A percentile compares a stretch with the other conserved stretches of the same genome.
phyloP scores from a whole-genome alignment of 2,329 filamentous ascomycete species.

The Kalmusia sp. region DNA sequence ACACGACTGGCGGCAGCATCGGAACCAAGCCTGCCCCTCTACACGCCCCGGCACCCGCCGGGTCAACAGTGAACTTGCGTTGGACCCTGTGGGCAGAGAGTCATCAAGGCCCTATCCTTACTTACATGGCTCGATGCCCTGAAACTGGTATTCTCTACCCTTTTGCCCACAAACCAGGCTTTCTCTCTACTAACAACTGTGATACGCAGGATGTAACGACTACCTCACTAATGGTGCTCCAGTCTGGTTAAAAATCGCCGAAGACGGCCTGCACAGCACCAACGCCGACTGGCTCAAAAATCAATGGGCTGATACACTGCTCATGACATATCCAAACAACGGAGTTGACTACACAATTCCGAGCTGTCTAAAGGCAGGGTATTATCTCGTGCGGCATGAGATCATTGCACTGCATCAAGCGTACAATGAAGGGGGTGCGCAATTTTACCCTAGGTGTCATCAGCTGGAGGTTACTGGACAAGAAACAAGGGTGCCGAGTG shows the following conservation, averaged over 20 bases:
- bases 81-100: slow-evolving; percentile 57
- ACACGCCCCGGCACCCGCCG: slow-evolving; percentile 60
- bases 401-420: slow-evolving; percentile 58
- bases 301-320: slow-evolving; percentile 41
- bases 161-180: too few relatives aligned
- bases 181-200: too few relatives aligned
- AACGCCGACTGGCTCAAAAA: too few relatives aligned
- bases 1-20: slow-evolving; percentile 54
- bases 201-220: too few relatives aligned
- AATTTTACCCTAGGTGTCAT: slow-evolving; percentile 62
- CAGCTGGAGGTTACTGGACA: slow-evolving; percentile 59
- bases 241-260: slow-evolving; percentile 62
- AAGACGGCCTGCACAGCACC: slow-evolving; percentile 54
- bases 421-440: slow-evolving; percentile 55
- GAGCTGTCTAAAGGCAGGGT: slow-evolving; percentile 55
- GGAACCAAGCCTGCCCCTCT: slow-evolving; percentile 62
- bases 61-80: slow-evolving; percentile 57
- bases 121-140: slow-evolving; percentile 64
- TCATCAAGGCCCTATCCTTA: slow-evolving; percentile 60
- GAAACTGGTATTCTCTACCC: too few relatives aligned
- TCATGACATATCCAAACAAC: slow-evolving; percentile 53
- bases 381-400: slow-evolving; percentile 63
- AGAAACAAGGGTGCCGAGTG: slow-evolving; percentile 30
- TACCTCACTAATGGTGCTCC: slow-evolving; percentile 24
- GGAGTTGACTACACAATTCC: slow-evolving; percentile 57